phyloP scores from a whole-genome alignment of 495 filamentous ascomycete species.

The Neurospora sp. region DNA sequence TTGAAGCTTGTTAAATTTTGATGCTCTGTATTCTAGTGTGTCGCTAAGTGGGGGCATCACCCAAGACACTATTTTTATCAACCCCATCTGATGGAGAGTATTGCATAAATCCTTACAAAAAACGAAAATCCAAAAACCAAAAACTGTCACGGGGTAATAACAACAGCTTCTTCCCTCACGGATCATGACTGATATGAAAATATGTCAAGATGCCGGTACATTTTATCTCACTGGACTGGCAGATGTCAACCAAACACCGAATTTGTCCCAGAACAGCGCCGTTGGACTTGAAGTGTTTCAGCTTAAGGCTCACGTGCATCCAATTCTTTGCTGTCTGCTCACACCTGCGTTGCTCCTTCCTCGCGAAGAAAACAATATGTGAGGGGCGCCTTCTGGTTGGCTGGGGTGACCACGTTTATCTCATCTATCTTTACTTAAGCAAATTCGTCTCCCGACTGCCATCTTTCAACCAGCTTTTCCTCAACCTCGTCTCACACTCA shows the following conservation, averaged over 20 bases:
- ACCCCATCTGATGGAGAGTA: background rate
- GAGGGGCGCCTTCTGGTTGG: background rate
- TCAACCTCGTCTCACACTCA: background rate
- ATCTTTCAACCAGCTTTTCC: background rate
- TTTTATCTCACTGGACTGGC: background rate
- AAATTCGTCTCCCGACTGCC: background rate
- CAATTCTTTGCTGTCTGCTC: background rate
- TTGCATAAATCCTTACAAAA: background rate
- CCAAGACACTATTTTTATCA: background rate
- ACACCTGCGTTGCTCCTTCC: background rate
- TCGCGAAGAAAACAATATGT: background rate
- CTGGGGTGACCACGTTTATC: background rate
- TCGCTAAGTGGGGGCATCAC: background rate
- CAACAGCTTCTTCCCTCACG: background rate
- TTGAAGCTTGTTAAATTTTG: background rate
- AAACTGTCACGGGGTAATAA: background rate
- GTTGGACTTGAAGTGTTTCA: background rate
- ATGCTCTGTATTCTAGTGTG: background rate
- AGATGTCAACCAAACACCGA: background rate
- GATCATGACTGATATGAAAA: background rate
- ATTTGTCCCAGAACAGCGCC: background rate
- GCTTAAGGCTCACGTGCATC: background rate
- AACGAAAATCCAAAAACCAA: background rate
- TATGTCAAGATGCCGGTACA: background rate
- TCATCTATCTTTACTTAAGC: background rate